These are phyloP conservation scores for Scleroderma citrinum DNA, from an alignment of 768 basidiomycete genomes.

Conservation along the genomic window DNA sequence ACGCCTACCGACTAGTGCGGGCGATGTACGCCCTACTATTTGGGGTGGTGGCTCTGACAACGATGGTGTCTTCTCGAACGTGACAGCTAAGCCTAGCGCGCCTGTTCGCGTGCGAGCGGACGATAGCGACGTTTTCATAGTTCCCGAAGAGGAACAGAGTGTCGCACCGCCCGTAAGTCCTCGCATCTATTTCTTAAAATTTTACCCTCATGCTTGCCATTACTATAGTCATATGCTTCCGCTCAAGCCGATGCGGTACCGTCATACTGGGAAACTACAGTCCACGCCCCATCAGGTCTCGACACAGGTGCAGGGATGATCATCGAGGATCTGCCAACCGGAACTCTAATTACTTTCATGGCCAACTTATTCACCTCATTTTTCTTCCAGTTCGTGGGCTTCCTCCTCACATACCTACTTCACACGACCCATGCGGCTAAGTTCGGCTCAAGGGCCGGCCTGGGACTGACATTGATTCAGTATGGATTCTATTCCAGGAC, in stretches of 20 bases:
- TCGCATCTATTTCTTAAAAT: background rate
- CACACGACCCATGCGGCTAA: constrained; percentile 91
- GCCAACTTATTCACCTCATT: constrained; percentile 81
- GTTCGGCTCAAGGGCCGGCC: constrained; percentile 87
- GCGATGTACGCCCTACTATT: constrained; percentile 21
- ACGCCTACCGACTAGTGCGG: constrained; percentile 39
- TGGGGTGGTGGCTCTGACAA: constrained; percentile 74
- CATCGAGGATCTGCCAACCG: constrained; percentile 88
- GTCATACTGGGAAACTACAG: constrained; percentile 94
- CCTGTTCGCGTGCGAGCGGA: constrained; percentile 40
- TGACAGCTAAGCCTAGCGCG: constrained; percentile 77
- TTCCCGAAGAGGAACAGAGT: constrained; percentile 77
- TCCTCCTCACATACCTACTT: constrained; percentile 87
- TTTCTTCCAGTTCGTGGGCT: constrained; percentile 97
- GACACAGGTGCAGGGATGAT: constrained; percentile 61
- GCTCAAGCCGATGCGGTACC: constrained; percentile 90
- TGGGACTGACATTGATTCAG: constrained; percentile 94
- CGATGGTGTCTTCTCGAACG: constrained; percentile 94
- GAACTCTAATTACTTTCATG: constrained; percentile 66
- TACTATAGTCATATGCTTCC: constrained; percentile 67
- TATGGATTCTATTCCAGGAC: constrained; percentile 73
- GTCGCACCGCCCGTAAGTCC: constrained; percentile 79
- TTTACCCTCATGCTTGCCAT: background rate
- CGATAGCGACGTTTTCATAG: constrained; percentile 53
- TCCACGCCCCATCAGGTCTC: constrained; percentile 65